Conservation (phyloP, 345 rosid genomes). For the Noccaea caerulescens region DNA sequence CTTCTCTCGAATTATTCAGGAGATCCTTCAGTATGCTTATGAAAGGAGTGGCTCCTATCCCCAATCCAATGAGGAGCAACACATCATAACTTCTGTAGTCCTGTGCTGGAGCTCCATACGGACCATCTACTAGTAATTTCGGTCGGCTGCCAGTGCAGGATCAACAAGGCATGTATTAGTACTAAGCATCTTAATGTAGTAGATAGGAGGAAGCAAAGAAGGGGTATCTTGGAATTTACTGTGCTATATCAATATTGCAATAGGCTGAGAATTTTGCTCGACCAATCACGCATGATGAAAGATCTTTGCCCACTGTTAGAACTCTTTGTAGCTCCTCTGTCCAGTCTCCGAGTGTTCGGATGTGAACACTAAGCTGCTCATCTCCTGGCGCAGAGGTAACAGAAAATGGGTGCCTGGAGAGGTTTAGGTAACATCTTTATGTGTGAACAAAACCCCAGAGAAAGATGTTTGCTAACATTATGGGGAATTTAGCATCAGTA, state of each 20-base stretch:
- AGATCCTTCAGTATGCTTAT: conserved; percentile 92
- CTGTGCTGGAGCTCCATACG: conserved; percentile 97
- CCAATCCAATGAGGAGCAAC: conserved; percentile 90
- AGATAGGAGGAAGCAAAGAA: conserved; percentile 27
- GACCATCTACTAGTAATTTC: conserved; percentile 77
- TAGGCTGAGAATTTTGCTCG: conserved; percentile 59
- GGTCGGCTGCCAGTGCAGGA: conserved; percentile 59
- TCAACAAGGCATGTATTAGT: conserved; percentile 34
- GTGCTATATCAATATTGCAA: conserved; percentile 46
- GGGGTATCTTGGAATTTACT: conserved; percentile 51
- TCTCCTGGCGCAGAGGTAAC: conserved; percentile 97
- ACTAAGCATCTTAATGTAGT: background rate
- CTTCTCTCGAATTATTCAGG: conserved; percentile 75
- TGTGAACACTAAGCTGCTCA: conserved; percentile 80
- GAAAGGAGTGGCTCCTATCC: conserved; percentile 98
- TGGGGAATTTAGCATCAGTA: conserved; percentile 3
- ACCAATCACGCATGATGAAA: conserved; percentile 58
- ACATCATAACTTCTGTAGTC: conserved; percentile 91
- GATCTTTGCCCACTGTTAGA: conserved; percentile 59
- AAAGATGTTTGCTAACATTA: conserved; percentile 3
- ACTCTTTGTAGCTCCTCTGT: conserved; percentile 77
- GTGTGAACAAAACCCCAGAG: conserved; percentile 8
- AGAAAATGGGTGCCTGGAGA: conserved; percentile 89
- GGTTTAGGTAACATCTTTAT: conserved; percentile 19
- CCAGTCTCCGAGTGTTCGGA: conserved; percentile 94